Evolutionary conservation across 371 early-diverging fungal genomes (phyloP).

Genomic region (Syncephalastrum racemosum): DNA sequence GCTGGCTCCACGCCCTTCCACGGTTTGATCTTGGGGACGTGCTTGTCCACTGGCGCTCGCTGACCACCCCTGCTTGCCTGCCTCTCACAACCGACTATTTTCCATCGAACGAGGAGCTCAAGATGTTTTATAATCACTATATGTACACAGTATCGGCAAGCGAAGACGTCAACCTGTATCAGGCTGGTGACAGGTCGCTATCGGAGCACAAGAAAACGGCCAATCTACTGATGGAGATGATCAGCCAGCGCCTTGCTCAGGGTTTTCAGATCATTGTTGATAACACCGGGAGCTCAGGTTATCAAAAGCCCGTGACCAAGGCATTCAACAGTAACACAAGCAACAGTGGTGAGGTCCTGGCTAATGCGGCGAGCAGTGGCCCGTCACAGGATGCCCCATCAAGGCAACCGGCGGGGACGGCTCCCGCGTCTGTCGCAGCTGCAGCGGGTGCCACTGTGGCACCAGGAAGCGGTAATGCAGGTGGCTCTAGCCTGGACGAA

Average conservation of each 20-base stretch:
- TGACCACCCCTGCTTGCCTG: conserved; percentile 91
- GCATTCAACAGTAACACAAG: conserved; percentile 6
- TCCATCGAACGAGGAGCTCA: conserved; percentile 76
- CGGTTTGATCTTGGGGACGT: conserved; percentile 47
- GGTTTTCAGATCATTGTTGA: conserved; percentile 90
- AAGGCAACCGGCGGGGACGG: too few species aligned
- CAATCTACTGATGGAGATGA: conserved; percentile 78
- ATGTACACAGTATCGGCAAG: conserved; percentile 80
- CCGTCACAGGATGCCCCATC: too few species aligned
- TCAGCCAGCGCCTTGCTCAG: conserved; percentile 89
- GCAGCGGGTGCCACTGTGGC: background rate
- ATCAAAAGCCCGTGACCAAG: conserved; percentile 22
- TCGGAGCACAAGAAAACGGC: conserved; percentile 59
- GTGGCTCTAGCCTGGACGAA: background rate
- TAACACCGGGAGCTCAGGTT: conserved; percentile 31
- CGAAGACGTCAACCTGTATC: conserved; percentile 62
- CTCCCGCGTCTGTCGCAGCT: background rate
- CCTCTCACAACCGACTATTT: conserved; percentile 92
- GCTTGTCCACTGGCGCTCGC: conserved; percentile 76
- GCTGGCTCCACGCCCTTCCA: conserved; percentile 86
- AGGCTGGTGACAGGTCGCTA: conserved; percentile 46
- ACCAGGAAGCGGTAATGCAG: background rate
- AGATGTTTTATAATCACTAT: conserved; percentile 73
- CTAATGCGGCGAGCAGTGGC: too few species aligned
- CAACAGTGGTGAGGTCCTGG: too few species aligned